phyloP scores from a whole-genome alignment of 352 stramenopile genomes.

The Globisporangium acanthophoron region DNA sequence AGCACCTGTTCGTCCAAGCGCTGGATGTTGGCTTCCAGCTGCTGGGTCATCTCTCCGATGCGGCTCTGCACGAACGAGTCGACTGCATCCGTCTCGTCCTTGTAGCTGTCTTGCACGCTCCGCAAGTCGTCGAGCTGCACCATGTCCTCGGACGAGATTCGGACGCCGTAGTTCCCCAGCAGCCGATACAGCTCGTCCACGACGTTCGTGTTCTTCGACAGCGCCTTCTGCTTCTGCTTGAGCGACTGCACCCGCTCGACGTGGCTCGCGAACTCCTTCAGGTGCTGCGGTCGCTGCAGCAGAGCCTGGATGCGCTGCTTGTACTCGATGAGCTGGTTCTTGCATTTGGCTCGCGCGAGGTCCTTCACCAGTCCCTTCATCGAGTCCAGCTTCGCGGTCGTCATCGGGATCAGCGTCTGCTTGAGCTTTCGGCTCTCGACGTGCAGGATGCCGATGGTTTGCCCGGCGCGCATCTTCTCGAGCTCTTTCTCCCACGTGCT shows the following conservation, averaged over 20 bases:
- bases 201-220: slow-evolving; percentile 83
- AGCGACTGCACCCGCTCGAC: slow-evolving; percentile 75
- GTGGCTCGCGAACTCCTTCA: slow-evolving; percentile 91
- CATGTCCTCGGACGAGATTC: slow-evolving; percentile 91
- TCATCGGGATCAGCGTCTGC: slow-evolving; percentile 90
- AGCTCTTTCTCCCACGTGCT: slow-evolving; percentile 92
- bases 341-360: slow-evolving; percentile 83
- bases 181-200: slow-evolving; percentile 93
- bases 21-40: slow-evolving; percentile 91
- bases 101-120: slow-evolving; percentile 83
- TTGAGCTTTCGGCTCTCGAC: slow-evolving; percentile 93
- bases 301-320: slow-evolving; percentile 86
- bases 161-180: slow-evolving; percentile 87
- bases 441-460: slow-evolving; percentile 90
- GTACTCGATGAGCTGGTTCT: slow-evolving; percentile 86
- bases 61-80: slow-evolving; percentile 80
- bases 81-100: slow-evolving; percentile 83
- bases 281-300: slow-evolving; percentile 73
- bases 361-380: slow-evolving; percentile 93
- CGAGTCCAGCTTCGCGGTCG: slow-evolving; percentile 84
- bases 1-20: slow-evolving; percentile 90
- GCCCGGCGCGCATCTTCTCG: slow-evolving; percentile 89
- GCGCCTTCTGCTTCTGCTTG: slow-evolving; percentile 73
- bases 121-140: slow-evolving; percentile 90
- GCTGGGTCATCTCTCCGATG: slow-evolving; percentile 88